Conservation (phyloP, 2,329 filamentous ascomycete genomes). For the Stachybotrys chlorohalonatus region DNA sequence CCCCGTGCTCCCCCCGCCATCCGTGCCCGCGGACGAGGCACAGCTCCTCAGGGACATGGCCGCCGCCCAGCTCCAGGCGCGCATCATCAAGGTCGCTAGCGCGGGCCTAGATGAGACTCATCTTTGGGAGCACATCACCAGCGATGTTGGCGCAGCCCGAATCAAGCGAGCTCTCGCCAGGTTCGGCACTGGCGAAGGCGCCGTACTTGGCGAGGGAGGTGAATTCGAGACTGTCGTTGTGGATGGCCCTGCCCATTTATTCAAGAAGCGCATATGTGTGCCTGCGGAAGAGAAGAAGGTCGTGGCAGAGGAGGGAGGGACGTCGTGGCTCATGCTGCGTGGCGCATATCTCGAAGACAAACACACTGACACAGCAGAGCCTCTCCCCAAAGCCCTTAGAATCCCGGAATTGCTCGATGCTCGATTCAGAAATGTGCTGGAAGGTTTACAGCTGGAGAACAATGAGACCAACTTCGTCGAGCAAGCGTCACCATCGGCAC, state of each 20-base stretch:
- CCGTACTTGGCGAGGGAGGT: constrained; percentile 82
- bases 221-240: constrained; percentile 93
- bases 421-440: constrained; percentile 39
- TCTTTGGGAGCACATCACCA: constrained; percentile 73
- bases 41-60: constrained; percentile 76
- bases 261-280: constrained; percentile 62
- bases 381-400: constrained; percentile 26
- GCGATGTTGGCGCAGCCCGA: constrained; percentile 34
- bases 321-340: constrained; percentile 58
- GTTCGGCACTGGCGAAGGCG: constrained; percentile 61
- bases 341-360: constrained; percentile 45
- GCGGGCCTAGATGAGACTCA: constrained; percentile 75
- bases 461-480: constrained; percentile 1
- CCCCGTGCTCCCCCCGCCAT: constrained; percentile 54
- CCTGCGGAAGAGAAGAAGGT: constrained; percentile 40
- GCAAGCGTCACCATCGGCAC: constrained; percentile 10
- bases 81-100: constrained; percentile 91
- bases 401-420: constrained; percentile 60
- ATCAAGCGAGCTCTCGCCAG: constrained; percentile 47
- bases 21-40: constrained; percentile 28
- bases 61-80: constrained; percentile 67
- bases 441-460: constrained; percentile 6
- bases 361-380: constrained; percentile 5
- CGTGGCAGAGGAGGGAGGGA: constrained; percentile 65
- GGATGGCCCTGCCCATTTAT: constrained; percentile 65